These are phyloP conservation scores for Puccinia polysora DNA, from an alignment of 1,284 basidiomycete genomes.

Conservation along the genomic window DNA sequence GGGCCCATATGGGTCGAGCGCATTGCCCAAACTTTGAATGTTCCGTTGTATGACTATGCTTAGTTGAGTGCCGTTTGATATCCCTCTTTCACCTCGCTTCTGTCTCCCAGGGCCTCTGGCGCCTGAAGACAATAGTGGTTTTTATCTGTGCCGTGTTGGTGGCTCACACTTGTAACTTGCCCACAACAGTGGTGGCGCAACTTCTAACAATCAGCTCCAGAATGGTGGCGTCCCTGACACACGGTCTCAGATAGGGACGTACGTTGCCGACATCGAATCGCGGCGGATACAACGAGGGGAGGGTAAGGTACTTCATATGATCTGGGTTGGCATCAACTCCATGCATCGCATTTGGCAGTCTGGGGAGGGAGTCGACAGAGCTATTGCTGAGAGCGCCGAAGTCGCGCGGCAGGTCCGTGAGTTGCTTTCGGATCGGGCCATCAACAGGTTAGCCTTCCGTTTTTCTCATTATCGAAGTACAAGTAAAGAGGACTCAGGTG, in stretches of 20 bases:
- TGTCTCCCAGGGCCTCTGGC: background rate
- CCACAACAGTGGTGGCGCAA: conserved; percentile 38
- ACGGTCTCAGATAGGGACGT: conserved; percentile 15
- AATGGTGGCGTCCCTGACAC: conserved; percentile 35
- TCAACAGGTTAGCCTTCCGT: conserved; percentile 30
- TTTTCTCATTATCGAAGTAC: background rate
- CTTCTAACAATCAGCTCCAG: conserved; percentile 21
- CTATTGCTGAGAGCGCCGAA: conserved; percentile 1
- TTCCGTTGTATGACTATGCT: conserved; percentile 33
- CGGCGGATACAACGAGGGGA: conserved; percentile 17
- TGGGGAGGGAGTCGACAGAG: conserved; percentile 2
- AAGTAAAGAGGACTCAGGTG: background rate
- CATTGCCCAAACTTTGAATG: conserved; percentile 19
- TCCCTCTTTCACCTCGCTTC: background rate
- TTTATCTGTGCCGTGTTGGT: background rate
- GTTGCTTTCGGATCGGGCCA: background rate
- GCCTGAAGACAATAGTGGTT: background rate
- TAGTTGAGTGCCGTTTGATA: conserved; percentile 5
- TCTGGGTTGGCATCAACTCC: conserved; percentile 40
- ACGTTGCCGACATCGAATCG: conserved; percentile 18
- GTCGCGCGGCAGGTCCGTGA: conserved; percentile 15
- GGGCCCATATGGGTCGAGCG: conserved; percentile 41
- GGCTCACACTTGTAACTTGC: background rate
- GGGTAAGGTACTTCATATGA: conserved; percentile 28
- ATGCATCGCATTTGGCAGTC: conserved; percentile 41